Evolutionary conservation across 257 asterid species (phyloP).

Genomic region (Cordia subcordata): DNA sequence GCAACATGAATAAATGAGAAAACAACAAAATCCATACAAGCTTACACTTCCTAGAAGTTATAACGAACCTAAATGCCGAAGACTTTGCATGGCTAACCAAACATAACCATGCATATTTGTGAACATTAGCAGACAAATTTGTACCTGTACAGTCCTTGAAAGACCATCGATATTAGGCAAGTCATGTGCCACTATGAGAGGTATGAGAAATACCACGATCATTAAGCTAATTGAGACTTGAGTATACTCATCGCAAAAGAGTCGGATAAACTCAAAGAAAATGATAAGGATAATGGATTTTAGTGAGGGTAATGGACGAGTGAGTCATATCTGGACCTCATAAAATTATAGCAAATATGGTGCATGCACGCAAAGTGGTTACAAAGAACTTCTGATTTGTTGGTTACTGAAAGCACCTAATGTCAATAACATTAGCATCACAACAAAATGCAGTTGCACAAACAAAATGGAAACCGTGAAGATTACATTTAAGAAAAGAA

Average conservation of each 20-base stretch:
- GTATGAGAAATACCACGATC: slow-evolving; percentile 11
- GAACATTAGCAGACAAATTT: slow-evolving; percentile 20
- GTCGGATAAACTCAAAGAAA: slow-evolving; percentile 7
- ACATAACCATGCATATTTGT: background rate
- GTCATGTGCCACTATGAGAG: slow-evolving; percentile 22
- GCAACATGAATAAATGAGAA: no score
- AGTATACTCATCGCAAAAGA: slow-evolving; percentile 10
- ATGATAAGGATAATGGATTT: background rate
- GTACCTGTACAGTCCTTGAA: slow-evolving; percentile 36
- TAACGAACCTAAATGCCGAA: background rate
- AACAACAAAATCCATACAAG: no score
- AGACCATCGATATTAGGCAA: slow-evolving; percentile 18
- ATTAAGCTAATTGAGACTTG: slow-evolving; percentile 9
- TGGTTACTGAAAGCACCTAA: background rate
- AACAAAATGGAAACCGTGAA: background rate
- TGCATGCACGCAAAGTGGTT: background rate
- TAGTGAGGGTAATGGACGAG: background rate
- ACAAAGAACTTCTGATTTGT: background rate
- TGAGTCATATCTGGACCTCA: no score
- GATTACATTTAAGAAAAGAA: background rate
- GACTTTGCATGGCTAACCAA: background rate
- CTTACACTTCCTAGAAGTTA: no score
- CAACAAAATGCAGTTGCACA: background rate
- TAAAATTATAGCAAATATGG: background rate
- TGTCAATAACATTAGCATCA: no score